Conservation (phyloP, 2,329 filamentous ascomycete species). For the Talaromyces piceae region DNA sequence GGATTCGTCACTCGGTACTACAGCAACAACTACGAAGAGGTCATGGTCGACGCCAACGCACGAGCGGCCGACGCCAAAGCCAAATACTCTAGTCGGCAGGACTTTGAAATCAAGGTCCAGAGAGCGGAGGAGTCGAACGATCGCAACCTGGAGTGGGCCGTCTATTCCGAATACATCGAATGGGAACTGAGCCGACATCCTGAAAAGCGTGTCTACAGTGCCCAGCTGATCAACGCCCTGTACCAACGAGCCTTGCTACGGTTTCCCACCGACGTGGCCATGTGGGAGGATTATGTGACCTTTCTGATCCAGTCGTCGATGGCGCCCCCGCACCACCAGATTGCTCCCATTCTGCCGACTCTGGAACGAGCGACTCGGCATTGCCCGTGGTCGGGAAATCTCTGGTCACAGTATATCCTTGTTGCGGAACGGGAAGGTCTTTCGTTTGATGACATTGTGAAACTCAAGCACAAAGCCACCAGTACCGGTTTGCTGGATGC, state of each 20-base stretch:
- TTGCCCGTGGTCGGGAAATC: slow-evolving; percentile 82
- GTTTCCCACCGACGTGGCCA: slow-evolving; percentile 64
- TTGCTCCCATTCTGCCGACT: slow-evolving; percentile 55
- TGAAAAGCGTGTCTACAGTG: slow-evolving; percentile 47
- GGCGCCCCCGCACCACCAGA: slow-evolving; percentile 38
- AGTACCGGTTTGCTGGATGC: slow-evolving; percentile 77
- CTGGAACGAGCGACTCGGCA: slow-evolving; percentile 78
- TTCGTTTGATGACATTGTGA: slow-evolving; percentile 72
- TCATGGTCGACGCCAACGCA: slow-evolving; percentile 50
- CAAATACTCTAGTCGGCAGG: slow-evolving; percentile 46
- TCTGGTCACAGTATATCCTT: slow-evolving; percentile 87
- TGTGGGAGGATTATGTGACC: slow-evolving; percentile 79
- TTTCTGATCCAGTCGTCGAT: slow-evolving; percentile 55
- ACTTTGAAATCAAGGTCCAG: slow-evolving; percentile 47
- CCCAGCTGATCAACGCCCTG: slow-evolving; percentile 53
- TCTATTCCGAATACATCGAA: slow-evolving; percentile 64
- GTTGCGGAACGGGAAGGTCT: slow-evolving; percentile 71
- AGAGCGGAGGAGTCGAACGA: slow-evolving; percentile 48
- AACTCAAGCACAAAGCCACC: slow-evolving; percentile 87
- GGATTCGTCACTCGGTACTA: slow-evolving; percentile 51
- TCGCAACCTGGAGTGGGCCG: slow-evolving; percentile 44
- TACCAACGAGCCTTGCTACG: slow-evolving; percentile 70
- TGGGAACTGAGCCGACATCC: slow-evolving; percentile 68
- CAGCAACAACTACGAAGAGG: slow-evolving; percentile 48
- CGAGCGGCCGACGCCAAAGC: slow-evolving; percentile 47